phyloP scores from a whole-genome alignment of 2,329 filamentous ascomycete genomes.

The Alternaria atra region DNA sequence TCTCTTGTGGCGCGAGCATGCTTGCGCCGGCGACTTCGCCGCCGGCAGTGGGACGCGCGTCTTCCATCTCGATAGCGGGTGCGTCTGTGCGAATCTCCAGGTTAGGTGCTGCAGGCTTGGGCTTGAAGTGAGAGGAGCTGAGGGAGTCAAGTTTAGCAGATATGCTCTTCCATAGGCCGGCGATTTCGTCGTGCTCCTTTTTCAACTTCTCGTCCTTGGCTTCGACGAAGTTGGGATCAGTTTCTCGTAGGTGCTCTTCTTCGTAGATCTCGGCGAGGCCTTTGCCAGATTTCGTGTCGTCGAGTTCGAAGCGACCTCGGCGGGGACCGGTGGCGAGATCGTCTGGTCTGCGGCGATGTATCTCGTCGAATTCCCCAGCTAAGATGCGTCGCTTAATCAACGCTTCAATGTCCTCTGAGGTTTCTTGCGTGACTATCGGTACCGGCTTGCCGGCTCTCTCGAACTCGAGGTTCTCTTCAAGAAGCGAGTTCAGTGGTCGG shows the following conservation, averaged over 20 bases:
- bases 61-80: conserved; percentile 93
- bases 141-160: conserved; percentile 84
- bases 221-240: conserved; percentile 83
- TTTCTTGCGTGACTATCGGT: conserved; percentile 89
- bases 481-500: conserved; percentile 86
- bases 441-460: conserved; percentile 95
- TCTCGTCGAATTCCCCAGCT: conserved; percentile 89
- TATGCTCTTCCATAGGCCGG: conserved; percentile 82
- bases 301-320: conserved; percentile 79
- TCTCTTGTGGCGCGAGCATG: conserved; percentile 90
- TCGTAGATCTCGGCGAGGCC: conserved; percentile 93
- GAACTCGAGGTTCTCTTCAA: conserved; percentile 95
- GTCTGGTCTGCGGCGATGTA: conserved; percentile 82
- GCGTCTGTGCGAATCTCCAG: conserved; percentile 90
- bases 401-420: conserved; percentile 89
- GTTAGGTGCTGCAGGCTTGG: conserved; percentile 80
- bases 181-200: conserved; percentile 84
- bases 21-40: conserved; percentile 73
- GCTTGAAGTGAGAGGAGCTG: conserved; percentile 94
- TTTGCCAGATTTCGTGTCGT: conserved; percentile 87
- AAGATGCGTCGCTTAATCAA: conserved; percentile 94
- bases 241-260: conserved; percentile 82
- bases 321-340: conserved; percentile 70
- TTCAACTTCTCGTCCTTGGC: conserved; percentile 82
- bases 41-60: conserved; percentile 86